Conservation (phyloP, 768 basidiomycete species). For the Crepidotus variabilis region DNA sequence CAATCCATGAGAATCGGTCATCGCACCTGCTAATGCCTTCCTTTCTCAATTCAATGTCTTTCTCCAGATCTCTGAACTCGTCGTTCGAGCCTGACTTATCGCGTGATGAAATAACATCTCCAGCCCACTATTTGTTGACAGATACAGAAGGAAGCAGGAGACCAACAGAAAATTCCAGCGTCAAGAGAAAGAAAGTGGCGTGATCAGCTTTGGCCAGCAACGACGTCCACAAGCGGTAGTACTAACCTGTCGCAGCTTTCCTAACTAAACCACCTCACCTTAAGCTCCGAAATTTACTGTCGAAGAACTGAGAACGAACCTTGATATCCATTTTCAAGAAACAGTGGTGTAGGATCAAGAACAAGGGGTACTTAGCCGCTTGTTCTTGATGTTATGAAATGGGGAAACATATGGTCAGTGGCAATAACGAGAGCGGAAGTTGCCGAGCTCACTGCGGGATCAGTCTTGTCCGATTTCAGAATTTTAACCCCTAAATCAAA, state of each 20-base stretch:
- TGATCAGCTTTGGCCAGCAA: slow-evolving; percentile 18
- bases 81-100: slow-evolving; percentile 78
- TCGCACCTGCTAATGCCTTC: slow-evolving; percentile 71
- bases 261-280: slow-evolving; percentile 43
- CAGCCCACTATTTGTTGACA: slow-evolving; percentile 65
- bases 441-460: neutral
- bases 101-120: slow-evolving; percentile 80
- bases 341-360: neutral
- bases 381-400: neutral
- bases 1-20: neutral
- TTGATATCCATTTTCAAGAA: slow-evolving; percentile 9
- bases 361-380: neutral
- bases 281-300: neutral
- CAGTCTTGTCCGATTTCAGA: slow-evolving; percentile 12
- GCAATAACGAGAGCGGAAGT: neutral
- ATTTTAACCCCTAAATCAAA: neutral
- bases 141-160: neutral
- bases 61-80: slow-evolving; percentile 78
- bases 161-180: neutral
- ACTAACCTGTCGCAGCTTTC: slow-evolving; percentile 72
- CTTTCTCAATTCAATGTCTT: slow-evolving; percentile 78
- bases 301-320: neutral
- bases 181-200: slow-evolving; percentile 19
- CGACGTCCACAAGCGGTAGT: slow-evolving; percentile 4
- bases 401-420: neutral